Evolutionary conservation across 2,329 filamentous ascomycete genomes (phyloP), one percentile per base, ranked within the genome.

Genomic region (Chrysoporthe cubensis): DNA sequence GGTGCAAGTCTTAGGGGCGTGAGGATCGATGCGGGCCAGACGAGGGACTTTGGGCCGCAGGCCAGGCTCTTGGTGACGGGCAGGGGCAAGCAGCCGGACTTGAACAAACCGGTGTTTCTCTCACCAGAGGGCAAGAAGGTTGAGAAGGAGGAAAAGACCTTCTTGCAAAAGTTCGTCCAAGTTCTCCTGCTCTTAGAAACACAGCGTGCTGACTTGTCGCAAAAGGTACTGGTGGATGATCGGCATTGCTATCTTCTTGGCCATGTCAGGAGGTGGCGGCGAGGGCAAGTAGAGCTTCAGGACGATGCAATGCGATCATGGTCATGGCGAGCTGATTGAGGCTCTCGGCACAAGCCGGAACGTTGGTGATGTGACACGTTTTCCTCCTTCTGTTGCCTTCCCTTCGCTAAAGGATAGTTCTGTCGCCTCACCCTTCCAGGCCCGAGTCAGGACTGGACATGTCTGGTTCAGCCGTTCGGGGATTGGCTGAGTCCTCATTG

Each of bases 141-240:
- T 54, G 84, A 79, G 66, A 81, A 82, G 70, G 78, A 78, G 65
- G 87, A 91, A 80, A 91, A 90, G 84, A 83, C 85, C 1, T 83
- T 91, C 70, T 75, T 91, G 66, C 88, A 91, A 78, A 91, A 89
- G 88, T 90, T 81, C 73, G 85, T 82, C 26, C 11, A 14, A 56
- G 4, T 18, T 56, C 11, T 26, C 64, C 8, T 21, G 7, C 37
- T n/a, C 56, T 50, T 18, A 4, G 7, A 11, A 16, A 26, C n/a
- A 9, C 6, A 16, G 40, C 75, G 37, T 66, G 59, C 37, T 50
- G 64, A 69, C 62, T 43, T 26, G 34, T 46, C 14, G 14, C 13
- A 66, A 63, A 71, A 89, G 87, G 77, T 91, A 91, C 76, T 91
- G 89, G 89, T 91, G 88, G 88, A 76, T 88, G 72, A 78, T 89